phyloP scores from a whole-genome alignment of 73 alveolate species.

The Diophrys appendiculata region DNA sequence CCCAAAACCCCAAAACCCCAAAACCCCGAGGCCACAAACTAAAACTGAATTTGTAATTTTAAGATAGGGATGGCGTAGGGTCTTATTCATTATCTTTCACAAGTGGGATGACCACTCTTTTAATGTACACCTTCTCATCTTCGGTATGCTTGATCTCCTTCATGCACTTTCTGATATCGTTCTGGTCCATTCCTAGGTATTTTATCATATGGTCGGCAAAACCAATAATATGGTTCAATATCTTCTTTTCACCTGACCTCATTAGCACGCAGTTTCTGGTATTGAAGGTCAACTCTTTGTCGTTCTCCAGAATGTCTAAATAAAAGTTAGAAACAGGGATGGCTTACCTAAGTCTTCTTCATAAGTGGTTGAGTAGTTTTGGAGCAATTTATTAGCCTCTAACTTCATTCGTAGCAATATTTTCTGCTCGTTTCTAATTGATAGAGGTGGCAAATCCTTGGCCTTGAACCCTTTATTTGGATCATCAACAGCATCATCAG shows the following conservation, averaged over 20 bases:
- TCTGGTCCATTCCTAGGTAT: slow-evolving; percentile 32
- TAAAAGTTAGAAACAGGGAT: too few species aligned
- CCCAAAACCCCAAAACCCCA: too few species aligned
- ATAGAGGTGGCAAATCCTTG: slow-evolving; percentile 64
- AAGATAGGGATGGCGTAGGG: too few species aligned
- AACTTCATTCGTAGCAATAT: slow-evolving; percentile 44
- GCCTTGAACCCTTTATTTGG: slow-evolving; percentile 58
- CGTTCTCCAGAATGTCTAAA: slow-evolving; percentile 35
- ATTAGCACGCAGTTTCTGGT: slow-evolving; percentile 61
- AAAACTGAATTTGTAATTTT: too few species aligned
- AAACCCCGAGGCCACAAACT: too few species aligned
- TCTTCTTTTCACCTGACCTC: slow-evolving; percentile 68
- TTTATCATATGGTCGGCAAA: background rate
- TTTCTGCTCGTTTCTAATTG: slow-evolving; percentile 65
- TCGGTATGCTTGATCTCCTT: slow-evolving; percentile 18
- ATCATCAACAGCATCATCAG: slow-evolving; percentile 48
- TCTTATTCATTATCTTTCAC: slow-evolving; percentile 21
- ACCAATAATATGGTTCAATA: slow-evolving; percentile 10
- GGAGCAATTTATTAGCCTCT: slow-evolving; percentile 42
- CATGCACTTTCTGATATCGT: slow-evolving; percentile 32
- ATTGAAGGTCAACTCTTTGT: slow-evolving; percentile 51
- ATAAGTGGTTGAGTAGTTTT: slow-evolving; percentile 53
- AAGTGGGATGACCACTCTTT: slow-evolving; percentile 33
- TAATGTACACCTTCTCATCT: slow-evolving; percentile 32
- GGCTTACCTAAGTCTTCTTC: too few species aligned